Conservation (phyloP, 139 green algal species). For the Auxenochlorella protothecoides region DNA sequence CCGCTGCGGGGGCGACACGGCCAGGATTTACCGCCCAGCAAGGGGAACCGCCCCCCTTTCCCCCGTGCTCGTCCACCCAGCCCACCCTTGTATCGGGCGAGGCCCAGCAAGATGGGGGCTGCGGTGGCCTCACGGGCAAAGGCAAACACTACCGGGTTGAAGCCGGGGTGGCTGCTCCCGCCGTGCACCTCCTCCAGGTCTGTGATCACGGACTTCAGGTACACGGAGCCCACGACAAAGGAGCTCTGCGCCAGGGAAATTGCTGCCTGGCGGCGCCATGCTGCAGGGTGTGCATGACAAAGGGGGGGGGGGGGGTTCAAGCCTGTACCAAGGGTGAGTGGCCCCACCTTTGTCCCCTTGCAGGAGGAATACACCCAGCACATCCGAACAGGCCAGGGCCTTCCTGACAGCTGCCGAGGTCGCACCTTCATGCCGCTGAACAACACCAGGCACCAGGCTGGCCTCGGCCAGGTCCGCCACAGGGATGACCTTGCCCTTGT, state of each 20-base stretch:
- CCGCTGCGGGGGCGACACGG: too few species aligned
- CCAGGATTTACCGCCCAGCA: too few species aligned
- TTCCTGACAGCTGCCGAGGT: too few species aligned
- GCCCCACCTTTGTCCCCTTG: too few species aligned
- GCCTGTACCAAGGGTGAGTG: neutral
- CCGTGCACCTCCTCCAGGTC: constrained; percentile 12
- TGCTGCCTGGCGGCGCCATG: constrained; percentile 38
- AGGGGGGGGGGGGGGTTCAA: neutral
- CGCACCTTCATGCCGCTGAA: too few species aligned
- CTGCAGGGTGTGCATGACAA: neutral
- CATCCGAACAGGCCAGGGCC: too few species aligned
- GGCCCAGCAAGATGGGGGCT: constrained; percentile 31
- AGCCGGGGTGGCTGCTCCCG: constrained; percentile 11
- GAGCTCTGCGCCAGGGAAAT: constrained; percentile 36
- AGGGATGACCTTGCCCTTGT: too few species aligned
- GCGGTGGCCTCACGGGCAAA: constrained; percentile 34
- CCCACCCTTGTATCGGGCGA: constrained; percentile 18
- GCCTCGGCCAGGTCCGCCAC: too few species aligned
- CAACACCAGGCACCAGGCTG: too few species aligned
- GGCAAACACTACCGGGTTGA: constrained; percentile 45
- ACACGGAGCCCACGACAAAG: constrained; percentile 49
- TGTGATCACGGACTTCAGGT: constrained; percentile 30
- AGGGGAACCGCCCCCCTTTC: too few species aligned
- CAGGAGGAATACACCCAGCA: too few species aligned
- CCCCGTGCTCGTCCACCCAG: too few species aligned